Evolutionary conservation across 1,284 basidiomycete genomes (phyloP).

Genomic region (Sporisorium graminicola): DNA sequence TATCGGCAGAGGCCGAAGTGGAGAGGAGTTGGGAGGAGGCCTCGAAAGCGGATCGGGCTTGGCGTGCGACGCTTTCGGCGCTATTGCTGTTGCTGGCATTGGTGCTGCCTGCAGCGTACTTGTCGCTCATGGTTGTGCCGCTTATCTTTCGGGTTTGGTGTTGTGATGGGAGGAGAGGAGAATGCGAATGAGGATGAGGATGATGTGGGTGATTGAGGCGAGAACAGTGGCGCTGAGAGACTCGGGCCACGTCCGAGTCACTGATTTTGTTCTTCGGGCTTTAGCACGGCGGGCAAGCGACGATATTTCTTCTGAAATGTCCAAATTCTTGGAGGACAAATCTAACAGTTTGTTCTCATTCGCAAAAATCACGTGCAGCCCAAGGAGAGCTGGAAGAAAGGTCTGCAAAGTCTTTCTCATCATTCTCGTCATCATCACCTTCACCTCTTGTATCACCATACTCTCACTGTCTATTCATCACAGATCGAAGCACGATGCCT

Average conservation of each 20-base stretch:
- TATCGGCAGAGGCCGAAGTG: slow-evolving; percentile 42
- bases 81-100: not conserved
- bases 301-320: not conserved
- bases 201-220: not conserved
- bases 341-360: too few relatives aligned
- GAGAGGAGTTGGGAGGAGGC: slow-evolving; percentile 31
- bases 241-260: slow-evolving; percentile 3
- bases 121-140: not conserved
- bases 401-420: not conserved
- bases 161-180: slow-evolving; percentile 3
- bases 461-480: not conserved
- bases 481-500: slow-evolving; percentile 19
- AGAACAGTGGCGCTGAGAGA: not conserved
- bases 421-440: slow-evolving; percentile 1
- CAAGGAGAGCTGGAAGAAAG: not conserved
- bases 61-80: slow-evolving; percentile 39
- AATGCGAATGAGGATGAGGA: not conserved
- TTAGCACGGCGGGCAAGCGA: slow-evolving; percentile 8
- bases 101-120: not conserved
- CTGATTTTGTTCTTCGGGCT: slow-evolving; percentile 5
- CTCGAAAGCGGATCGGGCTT: slow-evolving; percentile 53
- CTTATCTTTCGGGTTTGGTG: not conserved
- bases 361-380: slow-evolving; percentile 18
- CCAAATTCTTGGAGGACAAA: not conserved
- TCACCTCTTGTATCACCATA: slow-evolving; percentile 1